Percentiles rank a stretch among this genome's conserved stretches.
Conservation (phyloP, 768 basidiomycete species). For the Coprinellus aureogranulatus region DNA sequence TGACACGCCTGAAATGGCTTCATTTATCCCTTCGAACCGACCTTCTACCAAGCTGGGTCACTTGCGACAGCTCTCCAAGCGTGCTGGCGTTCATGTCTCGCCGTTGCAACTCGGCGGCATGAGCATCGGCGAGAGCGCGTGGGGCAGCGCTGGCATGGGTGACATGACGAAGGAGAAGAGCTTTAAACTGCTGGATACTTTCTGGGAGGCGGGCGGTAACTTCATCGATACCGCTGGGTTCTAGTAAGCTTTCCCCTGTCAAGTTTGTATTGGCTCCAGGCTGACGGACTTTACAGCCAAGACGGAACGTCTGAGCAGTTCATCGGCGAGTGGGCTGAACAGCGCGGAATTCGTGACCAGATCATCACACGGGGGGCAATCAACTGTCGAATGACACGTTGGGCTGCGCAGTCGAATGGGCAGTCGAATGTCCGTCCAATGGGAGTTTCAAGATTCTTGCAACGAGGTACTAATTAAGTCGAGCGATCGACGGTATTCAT, state of each 20-base stretch:
- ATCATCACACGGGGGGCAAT: no score
- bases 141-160: slow-evolving; percentile 29
- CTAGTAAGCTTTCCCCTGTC: slow-evolving; percentile 24
- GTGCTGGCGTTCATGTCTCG: slow-evolving; percentile 47
- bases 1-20: neutral
- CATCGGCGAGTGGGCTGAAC: slow-evolving; percentile 43
- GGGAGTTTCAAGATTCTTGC: no score
- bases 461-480: no score
- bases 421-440: no score
- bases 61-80: slow-evolving; percentile 39
- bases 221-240: slow-evolving; percentile 42
- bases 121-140: slow-evolving; percentile 45
- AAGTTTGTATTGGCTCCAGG: no score
- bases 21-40: slow-evolving; percentile 17
- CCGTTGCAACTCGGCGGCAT: slow-evolving; percentile 48
- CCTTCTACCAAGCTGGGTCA: slow-evolving; percentile 30
- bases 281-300: slow-evolving; percentile 18
- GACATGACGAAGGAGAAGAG: slow-evolving; percentile 35
- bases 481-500: no score
- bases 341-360: slow-evolving; percentile 35
- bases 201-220: slow-evolving; percentile 39
- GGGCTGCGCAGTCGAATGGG: no score
- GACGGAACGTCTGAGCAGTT: slow-evolving; percentile 36
- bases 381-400: no score
- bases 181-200: slow-evolving; percentile 42